Evolutionary conservation across 768 basidiomycete genomes (phyloP).

Genomic region (Suillus alpinus): DNA sequence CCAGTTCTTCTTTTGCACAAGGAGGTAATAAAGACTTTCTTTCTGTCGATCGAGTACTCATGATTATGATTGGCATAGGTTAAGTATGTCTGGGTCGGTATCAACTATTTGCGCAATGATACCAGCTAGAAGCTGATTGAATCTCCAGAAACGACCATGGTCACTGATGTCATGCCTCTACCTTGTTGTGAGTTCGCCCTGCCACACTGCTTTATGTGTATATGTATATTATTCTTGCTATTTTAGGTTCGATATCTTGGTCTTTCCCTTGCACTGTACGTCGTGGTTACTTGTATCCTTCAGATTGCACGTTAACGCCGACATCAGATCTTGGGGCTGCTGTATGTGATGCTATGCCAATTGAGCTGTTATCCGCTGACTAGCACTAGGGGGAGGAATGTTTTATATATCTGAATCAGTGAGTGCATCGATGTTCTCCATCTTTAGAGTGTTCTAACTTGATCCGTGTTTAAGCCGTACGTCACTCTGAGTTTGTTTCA

Average conservation of each 20-base stretch:
- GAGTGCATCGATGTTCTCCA: neutral
- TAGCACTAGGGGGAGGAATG: neutral
- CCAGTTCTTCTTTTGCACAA: neutral
- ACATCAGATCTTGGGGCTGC: neutral
- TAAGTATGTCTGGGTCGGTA: neutral
- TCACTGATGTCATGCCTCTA: neutral
- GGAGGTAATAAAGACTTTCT: neutral
- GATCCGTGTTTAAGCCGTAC: neutral
- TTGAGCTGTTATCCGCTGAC: neutral
- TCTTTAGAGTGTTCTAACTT: neutral
- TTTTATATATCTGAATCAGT: neutral
- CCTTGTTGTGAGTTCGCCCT: neutral
- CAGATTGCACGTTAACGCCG: neutral
- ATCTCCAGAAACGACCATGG: neutral
- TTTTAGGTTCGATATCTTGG: neutral
- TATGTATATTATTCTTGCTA: neutral
- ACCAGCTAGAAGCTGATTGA: neutral
- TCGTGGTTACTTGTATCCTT: neutral
- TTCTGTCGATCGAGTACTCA: neutral
- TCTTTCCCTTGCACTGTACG: neutral
- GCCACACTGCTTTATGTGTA: neutral
- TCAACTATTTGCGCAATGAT: neutral
- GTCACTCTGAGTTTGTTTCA: neutral
- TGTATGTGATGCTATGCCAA: neutral
- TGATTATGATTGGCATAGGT: neutral